Base-by-base conservation (phyloP, 495 filamentous ascomycete species). In the Penicillium steckii region DNA sequence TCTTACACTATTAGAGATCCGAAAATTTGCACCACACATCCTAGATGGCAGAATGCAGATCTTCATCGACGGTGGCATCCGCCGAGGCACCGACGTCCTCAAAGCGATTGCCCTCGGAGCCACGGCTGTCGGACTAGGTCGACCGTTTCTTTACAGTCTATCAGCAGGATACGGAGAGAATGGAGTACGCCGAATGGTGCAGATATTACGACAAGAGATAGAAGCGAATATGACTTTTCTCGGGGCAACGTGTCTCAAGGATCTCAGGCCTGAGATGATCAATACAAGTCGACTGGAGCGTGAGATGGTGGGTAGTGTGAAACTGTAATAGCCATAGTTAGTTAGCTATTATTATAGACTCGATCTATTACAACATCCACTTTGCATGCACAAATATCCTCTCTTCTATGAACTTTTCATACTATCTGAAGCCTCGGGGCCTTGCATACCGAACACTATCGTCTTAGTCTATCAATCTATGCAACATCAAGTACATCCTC, bases 101-200 rank as follows among this genome's bases (percentile, higher is more conserved):
- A 96, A 95, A 70, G 91, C 91, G 21, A 70, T 95, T 26, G 91
- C 89, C 48, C 72, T 96, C 7, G 91, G 91, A 5, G 91, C 91
- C 0, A 89, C 79, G 54, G 91, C 88, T 10, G 91, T 95, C 3
- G 90, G 90, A 8, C 86, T 95, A 51, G 91, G 91, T 4, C 74
- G 91, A 10, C 91, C 91, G 4, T 92, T 93, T 71, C 63, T 96
- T 50, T 95, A 86, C 64, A 88, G 89, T 50, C 87, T 96, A 85
- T 83, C 79, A 25, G 78, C 87, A 3, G 75, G 75, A 21, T 76
- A 74, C 29, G 72, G 72, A 0, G 67, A 68, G 33, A 49, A 60
- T 3, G 73, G 73, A 0, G 66, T 68, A 15, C 60, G 60, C 13
- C 56, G 66, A 3, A 64, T 67, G 50, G 17, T 73, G 4, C 46